Percentiles rank a stretch among this genome's conserved stretches.
phyloP scores from a whole-genome alignment of 2,329 filamentous ascomycete species.

The Xylariaceae sp. region DNA sequence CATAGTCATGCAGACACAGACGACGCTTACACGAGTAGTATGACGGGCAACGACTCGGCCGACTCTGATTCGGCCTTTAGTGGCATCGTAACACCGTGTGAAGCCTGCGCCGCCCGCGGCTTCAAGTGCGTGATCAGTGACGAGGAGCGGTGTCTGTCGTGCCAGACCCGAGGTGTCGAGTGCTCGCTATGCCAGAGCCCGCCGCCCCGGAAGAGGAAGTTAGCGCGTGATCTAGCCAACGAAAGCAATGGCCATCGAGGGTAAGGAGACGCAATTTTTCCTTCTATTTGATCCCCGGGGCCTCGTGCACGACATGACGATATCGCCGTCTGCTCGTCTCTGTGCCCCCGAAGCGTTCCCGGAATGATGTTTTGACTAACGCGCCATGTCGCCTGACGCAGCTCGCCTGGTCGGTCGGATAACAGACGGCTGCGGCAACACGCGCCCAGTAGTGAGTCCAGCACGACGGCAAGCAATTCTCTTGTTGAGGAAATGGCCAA shows the following conservation, averaged over 20 bases:
- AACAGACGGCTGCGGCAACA: slow-evolving; percentile 49
- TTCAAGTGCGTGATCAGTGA: slow-evolving; percentile 70
- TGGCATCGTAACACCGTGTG: slow-evolving; percentile 54
- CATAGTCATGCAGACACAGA: slow-evolving; percentile 40
- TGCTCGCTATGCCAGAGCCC: slow-evolving; percentile 76
- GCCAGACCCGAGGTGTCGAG: slow-evolving; percentile 70
- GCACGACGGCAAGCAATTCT: slow-evolving; percentile 56
- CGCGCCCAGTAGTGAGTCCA: slow-evolving; percentile 56
- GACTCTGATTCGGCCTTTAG: slow-evolving; percentile 42
- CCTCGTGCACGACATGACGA: slow-evolving; percentile 31
- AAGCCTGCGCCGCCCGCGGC: slow-evolving; percentile 68
- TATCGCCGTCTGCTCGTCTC: slow-evolving; percentile 24
- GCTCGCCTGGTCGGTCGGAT: slow-evolving; percentile 53
- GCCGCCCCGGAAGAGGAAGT: slow-evolving; percentile 72
- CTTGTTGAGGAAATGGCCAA: slow-evolving; percentile 67
- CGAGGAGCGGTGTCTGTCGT: slow-evolving; percentile 67
- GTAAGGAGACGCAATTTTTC: slow-evolving; percentile 44
- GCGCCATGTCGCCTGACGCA: slow-evolving; percentile 44
- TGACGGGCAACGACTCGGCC: slow-evolving; percentile 48
- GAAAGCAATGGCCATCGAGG: slow-evolving; percentile 63
- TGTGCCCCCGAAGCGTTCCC: slow-evolving; percentile 19
- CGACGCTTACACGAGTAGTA: slow-evolving; percentile 46
- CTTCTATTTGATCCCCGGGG: slow-evolving; percentile 27
- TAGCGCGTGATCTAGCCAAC: slow-evolving; percentile 58
- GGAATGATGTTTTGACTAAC: slow-evolving; percentile 37